phyloP scores from a whole-genome alignment of 1,284 basidiomycete genomes.

The Trichosporon ovoides region DNA sequence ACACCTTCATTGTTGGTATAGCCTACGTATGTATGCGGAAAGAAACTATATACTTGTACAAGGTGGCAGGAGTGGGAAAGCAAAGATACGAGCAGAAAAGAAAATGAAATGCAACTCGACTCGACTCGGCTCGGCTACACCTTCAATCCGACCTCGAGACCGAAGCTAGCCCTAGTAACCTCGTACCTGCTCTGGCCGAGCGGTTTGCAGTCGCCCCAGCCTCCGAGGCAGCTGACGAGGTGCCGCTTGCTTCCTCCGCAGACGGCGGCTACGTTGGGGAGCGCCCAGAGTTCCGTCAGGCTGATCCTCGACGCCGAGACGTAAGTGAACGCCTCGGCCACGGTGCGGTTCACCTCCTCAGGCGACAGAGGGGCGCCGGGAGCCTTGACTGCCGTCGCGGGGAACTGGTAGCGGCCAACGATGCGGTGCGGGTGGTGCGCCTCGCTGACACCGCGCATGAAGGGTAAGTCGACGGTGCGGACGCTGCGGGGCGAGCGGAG shows the following conservation, averaged over 20 bases:
- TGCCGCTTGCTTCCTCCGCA: constrained; percentile 59
- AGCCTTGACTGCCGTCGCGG: constrained; percentile 22
- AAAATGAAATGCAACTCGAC: not conserved
- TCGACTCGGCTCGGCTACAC: not conserved
- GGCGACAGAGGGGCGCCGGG: constrained; percentile 48
- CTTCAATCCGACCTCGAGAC: constrained; percentile 3
- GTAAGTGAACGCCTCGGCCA: constrained; percentile 56
- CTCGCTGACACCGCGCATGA: constrained; percentile 40
- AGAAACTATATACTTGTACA: constrained; percentile 5
- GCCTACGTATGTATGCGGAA: not conserved
- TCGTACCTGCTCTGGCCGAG: not conserved
- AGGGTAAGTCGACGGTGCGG: constrained; percentile 44
- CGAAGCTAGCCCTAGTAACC: constrained; percentile 3
- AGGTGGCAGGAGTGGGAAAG: not conserved
- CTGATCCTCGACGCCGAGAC: constrained; percentile 51
- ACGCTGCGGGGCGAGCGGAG: constrained; percentile 47
- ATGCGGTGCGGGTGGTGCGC: constrained; percentile 47
- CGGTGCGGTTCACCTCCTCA: constrained; percentile 54
- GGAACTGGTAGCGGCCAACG: constrained; percentile 55
- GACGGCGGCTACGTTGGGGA: constrained; percentile 54
- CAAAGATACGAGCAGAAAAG: not conserved
- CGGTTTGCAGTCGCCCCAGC: constrained; percentile 41
- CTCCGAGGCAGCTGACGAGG: constrained; percentile 42
- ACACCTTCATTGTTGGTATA: constrained; percentile 2
- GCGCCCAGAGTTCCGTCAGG: constrained; percentile 67